phyloP scores from a whole-genome alignment of 1,284 basidiomycete genomes.

The Quambalaria eucalypti region DNA sequence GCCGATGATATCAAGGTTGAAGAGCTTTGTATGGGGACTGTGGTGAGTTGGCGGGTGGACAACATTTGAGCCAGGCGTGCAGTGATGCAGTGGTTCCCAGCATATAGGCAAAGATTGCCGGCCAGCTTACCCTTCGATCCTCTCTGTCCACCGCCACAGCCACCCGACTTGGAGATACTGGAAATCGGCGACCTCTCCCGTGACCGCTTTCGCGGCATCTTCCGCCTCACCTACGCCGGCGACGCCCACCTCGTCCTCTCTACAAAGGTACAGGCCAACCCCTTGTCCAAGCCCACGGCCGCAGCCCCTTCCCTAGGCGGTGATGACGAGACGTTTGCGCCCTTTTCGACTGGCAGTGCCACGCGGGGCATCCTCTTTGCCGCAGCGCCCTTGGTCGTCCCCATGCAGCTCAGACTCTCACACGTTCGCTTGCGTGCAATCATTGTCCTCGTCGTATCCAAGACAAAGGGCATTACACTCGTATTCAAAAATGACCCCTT shows the following conservation, averaged over 20 bases:
- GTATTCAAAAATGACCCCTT: slow-evolving; percentile 99
- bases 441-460: slow-evolving; percentile 92
- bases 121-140: not conserved
- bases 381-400: slow-evolving; percentile 55
- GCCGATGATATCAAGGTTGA: slow-evolving; percentile 95
- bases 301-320: not conserved
- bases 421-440: slow-evolving; percentile 88
- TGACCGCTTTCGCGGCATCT: slow-evolving; percentile 95
- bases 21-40: slow-evolving; percentile 93
- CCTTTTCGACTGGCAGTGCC: slow-evolving; percentile 24
- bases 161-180: slow-evolving; percentile 90
- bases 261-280: slow-evolving; percentile 94
- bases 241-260: slow-evolving; percentile 92
- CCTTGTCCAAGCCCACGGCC: slow-evolving; percentile 57
- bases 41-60: slow-evolving; percentile 54
- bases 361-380: slow-evolving; percentile 43
- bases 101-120: too few species aligned
- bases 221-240: slow-evolving; percentile 86
- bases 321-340: slow-evolving; percentile 5
- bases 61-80: not conserved
- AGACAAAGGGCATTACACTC: slow-evolving; percentile 89
- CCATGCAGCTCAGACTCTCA: slow-evolving; percentile 94
- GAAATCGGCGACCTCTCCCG: slow-evolving; percentile 94
- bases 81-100: not conserved
- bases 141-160: slow-evolving; percentile 53